Base-by-base conservation (phyloP, 129 eudicot species). In the Ambrosia trifida region DNA sequence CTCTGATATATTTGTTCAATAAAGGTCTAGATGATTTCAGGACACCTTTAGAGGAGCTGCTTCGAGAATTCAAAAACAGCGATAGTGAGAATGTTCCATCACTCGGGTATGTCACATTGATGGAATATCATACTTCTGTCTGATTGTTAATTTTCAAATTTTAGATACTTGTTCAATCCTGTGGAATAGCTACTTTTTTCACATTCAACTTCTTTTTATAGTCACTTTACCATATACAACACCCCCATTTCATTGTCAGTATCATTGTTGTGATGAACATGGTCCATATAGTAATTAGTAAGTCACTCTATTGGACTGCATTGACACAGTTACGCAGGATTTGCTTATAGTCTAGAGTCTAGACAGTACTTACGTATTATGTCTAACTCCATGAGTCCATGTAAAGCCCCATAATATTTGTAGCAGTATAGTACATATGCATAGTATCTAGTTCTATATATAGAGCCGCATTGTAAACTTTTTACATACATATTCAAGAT, bases 31-130 rank as follows among this genome's bases (percentile, higher is more conserved):
- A 94, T 82, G 98, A 94, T 85, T 94, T 89, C 80, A 85, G 80
- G 73, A 83, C 98, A 78, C 98, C 98, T 75, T 82, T 89, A 71
- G 98, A 94, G 87, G 98, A 94, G 83, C 86, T 94, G 75, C 78
- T 89, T 58, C 62, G 38, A 53, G 87, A 89, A 64, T 75, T 87
- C 33, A 81, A 79, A 82, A 82, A 82, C 69, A 87, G 85, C 67
- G 51, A 68, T 64, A 84, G 82, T 80, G 96, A 83, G 68, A 81
- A 28, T 76, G 93, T 88, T 76, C 68, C 92, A 79, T 75, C 87
- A 43, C 84, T 87, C 28, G 96, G 97, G 98, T 94, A 89, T 63
- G 87, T 72, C 60, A 32, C 64, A 35, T 62, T 73, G 66, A 45
- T 65, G 45, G 31, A 65, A 36, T 50, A 68, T 51, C 16, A 18